A percentile compares a stretch with the other conserved stretches of the same genome.
Conservation (phyloP, 257 asterid species). For the Prunella vulgaris region DNA sequence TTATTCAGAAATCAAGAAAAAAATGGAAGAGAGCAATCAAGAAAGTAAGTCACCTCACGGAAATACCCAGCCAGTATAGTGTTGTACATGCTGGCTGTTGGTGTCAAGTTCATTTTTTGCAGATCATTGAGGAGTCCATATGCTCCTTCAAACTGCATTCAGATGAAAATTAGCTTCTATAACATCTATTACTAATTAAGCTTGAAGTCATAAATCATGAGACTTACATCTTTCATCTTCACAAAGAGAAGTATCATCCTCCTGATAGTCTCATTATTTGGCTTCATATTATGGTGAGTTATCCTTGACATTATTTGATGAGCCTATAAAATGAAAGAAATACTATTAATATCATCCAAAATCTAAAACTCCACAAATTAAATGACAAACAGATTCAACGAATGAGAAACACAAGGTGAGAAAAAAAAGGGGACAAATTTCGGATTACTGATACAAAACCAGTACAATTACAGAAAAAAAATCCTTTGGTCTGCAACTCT, state of each 20-base stretch:
- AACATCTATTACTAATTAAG: slow-evolving; percentile 9
- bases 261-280: slow-evolving; percentile 63
- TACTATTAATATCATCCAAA: slow-evolving; percentile 22
- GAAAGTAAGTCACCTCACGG: slow-evolving; percentile 59
- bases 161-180: slow-evolving; percentile 11
- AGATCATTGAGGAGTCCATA: slow-evolving; percentile 62
- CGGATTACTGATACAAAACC: not conserved
- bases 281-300: slow-evolving; percentile 43
- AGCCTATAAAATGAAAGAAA: slow-evolving; percentile 46
- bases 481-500: not conserved
- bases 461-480: not conserved
- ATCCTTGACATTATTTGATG: slow-evolving; percentile 57
- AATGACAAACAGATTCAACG: slow-evolving; percentile 7
- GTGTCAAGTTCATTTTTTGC: slow-evolving; percentile 36
- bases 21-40: not conserved
- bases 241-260: slow-evolving; percentile 60
- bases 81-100: slow-evolving; percentile 65
- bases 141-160: slow-evolving; percentile 83
- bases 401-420: not conserved
- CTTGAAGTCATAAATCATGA: slow-evolving; percentile 11
- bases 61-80: slow-evolving; percentile 70
- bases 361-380: slow-evolving; percentile 16
- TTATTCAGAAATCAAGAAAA: slow-evolving; percentile 6
- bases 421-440: not conserved
- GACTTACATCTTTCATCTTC: slow-evolving; percentile 79